phyloP scores from a whole-genome alignment of 1,284 basidiomycete species.

The Ceratobasidium sp. region DNA sequence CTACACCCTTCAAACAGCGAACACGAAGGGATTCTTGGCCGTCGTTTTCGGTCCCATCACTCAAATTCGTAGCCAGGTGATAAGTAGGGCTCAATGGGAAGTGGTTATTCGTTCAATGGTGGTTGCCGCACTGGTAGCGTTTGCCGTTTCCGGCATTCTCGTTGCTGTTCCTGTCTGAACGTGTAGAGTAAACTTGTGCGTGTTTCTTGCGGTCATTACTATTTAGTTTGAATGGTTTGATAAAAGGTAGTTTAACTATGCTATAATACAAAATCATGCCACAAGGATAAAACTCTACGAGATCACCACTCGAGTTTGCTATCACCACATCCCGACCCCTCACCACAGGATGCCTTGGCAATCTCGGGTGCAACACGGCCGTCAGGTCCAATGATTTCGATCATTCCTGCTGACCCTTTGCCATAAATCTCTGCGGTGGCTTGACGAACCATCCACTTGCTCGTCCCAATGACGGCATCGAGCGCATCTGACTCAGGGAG shows the following conservation, averaged over 20 bases:
- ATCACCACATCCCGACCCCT: conserved; percentile 25
- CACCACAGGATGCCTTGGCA: conserved; percentile 6
- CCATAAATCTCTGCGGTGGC: conserved; percentile 58
- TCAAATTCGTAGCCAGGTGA: conserved; percentile 11
- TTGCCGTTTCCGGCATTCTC: not conserved
- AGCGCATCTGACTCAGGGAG: conserved; percentile 66
- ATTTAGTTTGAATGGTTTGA: not conserved
- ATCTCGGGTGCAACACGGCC: conserved; percentile 42
- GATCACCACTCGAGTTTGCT: conserved; percentile 34
- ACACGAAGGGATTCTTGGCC: not conserved
- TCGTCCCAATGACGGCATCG: conserved; percentile 69
- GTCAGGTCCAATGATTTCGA: conserved; percentile 55
- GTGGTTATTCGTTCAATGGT: conserved; percentile 11
- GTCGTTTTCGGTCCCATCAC: conserved; percentile 2
- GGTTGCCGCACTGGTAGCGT: not conserved
- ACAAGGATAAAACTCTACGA: not conserved
- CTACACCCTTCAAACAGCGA: not conserved
- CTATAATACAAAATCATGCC: not conserved
- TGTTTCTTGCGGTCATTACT: not conserved
- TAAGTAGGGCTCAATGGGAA: conserved; percentile 25
- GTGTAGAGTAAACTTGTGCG: not conserved
- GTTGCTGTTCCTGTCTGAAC: conserved; percentile 3
- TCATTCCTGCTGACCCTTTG: conserved; percentile 52
- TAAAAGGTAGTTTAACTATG: not conserved
- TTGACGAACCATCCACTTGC: conserved; percentile 65